Evolutionary conservation across 2,329 filamentous ascomycete species (phyloP).

Genomic region (Cytospora mali): DNA sequence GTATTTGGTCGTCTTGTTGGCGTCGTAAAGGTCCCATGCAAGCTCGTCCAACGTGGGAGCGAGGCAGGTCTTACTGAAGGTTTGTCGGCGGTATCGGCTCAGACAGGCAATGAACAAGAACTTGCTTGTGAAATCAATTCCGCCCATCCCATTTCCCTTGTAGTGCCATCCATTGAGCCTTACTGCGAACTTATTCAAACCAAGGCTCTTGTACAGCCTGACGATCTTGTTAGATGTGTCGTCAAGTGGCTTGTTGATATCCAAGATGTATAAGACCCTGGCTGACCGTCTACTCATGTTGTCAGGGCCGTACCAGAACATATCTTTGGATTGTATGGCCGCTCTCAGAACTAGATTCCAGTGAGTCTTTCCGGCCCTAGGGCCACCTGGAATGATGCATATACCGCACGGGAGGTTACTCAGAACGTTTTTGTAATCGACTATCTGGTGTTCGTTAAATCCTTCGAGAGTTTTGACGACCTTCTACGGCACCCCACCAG

Average conservation of each 20-base stretch:
- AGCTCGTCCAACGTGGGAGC: constrained; percentile 48
- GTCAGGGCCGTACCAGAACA: constrained; percentile 37
- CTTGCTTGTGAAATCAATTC: constrained; percentile 40
- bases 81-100: constrained; percentile 20
- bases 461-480: constrained; percentile 34
- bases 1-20: constrained; percentile 40
- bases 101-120: constrained; percentile 37
- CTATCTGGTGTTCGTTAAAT: constrained; percentile 44
- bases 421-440: constrained; percentile 42
- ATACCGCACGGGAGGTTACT: constrained; percentile 45
- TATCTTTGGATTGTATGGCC: constrained; percentile 23
- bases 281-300: constrained; percentile 32
- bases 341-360: constrained; percentile 48
- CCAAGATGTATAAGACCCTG: constrained; percentile 49
- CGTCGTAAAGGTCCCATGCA: constrained; percentile 45
- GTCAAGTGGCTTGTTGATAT: constrained; percentile 51
- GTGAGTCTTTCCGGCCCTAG: constrained; percentile 51
- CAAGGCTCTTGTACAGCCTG: constrained; percentile 40
- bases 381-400: constrained; percentile 49
- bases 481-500: constrained; percentile 20
- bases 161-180: constrained; percentile 47
- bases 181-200: constrained; percentile 40
- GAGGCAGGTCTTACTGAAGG: constrained; percentile 29
- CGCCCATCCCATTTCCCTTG: constrained; percentile 36
- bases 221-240: constrained; percentile 48